Evolutionary conservation across 2,329 filamentous ascomycete genomes (phyloP).

Genomic region (Alternaria ethzedia): DNA sequence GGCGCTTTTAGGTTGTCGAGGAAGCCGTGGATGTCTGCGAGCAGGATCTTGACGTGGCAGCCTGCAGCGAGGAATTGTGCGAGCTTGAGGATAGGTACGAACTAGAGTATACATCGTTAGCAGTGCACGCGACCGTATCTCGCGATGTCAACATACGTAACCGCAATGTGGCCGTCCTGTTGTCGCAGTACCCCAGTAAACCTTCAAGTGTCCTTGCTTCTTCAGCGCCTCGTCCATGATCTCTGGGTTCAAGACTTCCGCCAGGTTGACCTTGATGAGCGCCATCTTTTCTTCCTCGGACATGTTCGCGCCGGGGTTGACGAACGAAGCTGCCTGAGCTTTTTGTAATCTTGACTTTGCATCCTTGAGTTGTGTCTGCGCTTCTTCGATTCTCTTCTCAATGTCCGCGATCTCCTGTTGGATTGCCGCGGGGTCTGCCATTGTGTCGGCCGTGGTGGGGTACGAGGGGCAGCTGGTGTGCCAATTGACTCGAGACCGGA

Average conservation of each 20-base stretch:
- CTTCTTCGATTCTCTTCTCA: slow-evolving; percentile 41
- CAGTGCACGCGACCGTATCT: neutral
- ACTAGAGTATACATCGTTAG: slow-evolving; percentile 45
- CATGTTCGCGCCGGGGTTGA: slow-evolving; percentile 40
- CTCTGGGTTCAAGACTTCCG: slow-evolving; percentile 82
- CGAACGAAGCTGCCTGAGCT: slow-evolving; percentile 23
- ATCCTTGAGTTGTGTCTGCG: slow-evolving; percentile 38
- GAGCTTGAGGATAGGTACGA: slow-evolving; percentile 87
- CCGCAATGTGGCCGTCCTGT: slow-evolving; percentile 88
- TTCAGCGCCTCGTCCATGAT: slow-evolving; percentile 77
- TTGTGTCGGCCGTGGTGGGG: slow-evolving; percentile 45
- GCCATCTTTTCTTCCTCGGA: slow-evolving; percentile 68
- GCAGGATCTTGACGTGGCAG: slow-evolving; percentile 80
- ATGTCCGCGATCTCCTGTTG: slow-evolving; percentile 41
- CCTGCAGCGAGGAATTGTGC: slow-evolving; percentile 85
- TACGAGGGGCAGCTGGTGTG: slow-evolving; percentile 24
- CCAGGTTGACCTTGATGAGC: slow-evolving; percentile 80
- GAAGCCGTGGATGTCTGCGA: slow-evolving; percentile 71
- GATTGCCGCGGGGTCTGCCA: slow-evolving; percentile 39
- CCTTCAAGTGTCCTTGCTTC: slow-evolving; percentile 69
- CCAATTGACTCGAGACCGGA: slow-evolving; percentile 10
- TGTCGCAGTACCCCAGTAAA: slow-evolving; percentile 90
- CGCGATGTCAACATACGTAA: slow-evolving; percentile 59
- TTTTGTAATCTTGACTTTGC: slow-evolving; percentile 37
- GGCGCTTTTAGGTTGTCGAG: slow-evolving; percentile 86